Evolutionary conservation across 768 basidiomycete genomes (phyloP), one percentile per base, ranked within the genome.

Genomic region (Kondoa malvinella): DNA sequence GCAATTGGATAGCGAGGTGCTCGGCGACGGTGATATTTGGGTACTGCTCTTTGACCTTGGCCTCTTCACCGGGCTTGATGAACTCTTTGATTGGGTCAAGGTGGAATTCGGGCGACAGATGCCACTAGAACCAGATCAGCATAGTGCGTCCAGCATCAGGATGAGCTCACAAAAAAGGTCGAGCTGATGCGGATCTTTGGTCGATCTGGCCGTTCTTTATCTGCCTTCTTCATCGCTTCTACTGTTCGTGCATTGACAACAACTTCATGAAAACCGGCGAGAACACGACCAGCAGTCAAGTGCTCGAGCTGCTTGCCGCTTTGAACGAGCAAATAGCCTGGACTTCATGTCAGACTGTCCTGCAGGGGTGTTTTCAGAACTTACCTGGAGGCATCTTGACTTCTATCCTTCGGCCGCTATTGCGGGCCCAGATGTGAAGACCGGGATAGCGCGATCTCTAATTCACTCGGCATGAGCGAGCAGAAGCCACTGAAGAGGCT

Each of bases 131-230:
- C n/a, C n/a, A n/a, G 4, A 31, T 26, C 25, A 25, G 12, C 8
- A 12, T 26, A 60, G 58, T 25, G 30, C 30, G 12, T 31, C n/a
- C n/a, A n/a, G n/a, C n/a, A n/a, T n/a, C 58, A 60, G 58, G 58
- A 14, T 14, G 58, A 25, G 25, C 58, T 14, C 58, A 60, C 58
- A 29, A 60, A 63, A 29, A 63, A 63, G 32, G 92, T 96, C 1
- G 89, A 92, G 1, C 91, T 92, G 71, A 97, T 92, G n/a, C 92
- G 86, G 71, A 92, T 89, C 34, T 87, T 79, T 15, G 92, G 92
- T n/a, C 92, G 85, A 66, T 83, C 81, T 1, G 89, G 85, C 68
- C 78, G 80, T 68, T 82, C 79, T 14, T 72, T 71, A 72, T 81
- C 85, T 56, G 87, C 82, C 64, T 79, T 78, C 66, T 83, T 81